Percentiles rank a stretch among this genome's conserved stretches.
phyloP scores from a whole-genome alignment of 192 early-diverging fungal species.

The Backusella tarrabulga region DNA sequence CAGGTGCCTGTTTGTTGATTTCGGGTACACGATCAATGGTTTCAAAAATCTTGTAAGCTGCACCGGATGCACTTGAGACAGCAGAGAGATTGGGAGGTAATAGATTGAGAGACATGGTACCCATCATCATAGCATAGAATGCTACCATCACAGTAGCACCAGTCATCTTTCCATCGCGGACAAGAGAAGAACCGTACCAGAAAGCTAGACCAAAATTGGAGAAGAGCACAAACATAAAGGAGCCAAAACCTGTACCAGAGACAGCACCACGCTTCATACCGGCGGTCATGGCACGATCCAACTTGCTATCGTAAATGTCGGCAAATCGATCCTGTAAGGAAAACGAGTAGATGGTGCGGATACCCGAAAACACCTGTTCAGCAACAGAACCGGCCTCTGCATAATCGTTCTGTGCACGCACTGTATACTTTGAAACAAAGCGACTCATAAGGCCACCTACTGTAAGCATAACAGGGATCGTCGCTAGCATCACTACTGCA shows the following conservation, averaged over 20 bases:
- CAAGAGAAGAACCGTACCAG: slow-evolving; percentile 73
- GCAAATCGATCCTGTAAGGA: slow-evolving; percentile 69
- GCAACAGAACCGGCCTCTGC: slow-evolving; percentile 63
- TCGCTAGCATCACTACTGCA: slow-evolving; percentile 74
- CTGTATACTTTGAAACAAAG: slow-evolving; percentile 39
- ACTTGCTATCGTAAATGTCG: slow-evolving; percentile 55
- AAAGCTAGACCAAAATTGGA: slow-evolving; percentile 73
- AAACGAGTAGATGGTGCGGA: slow-evolving; percentile 86
- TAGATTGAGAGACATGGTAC: slow-evolving; percentile 62
- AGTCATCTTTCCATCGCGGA: slow-evolving; percentile 38
- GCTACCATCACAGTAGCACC: slow-evolving; percentile 67
- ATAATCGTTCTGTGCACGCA: slow-evolving; percentile 22
- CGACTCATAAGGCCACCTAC: slow-evolving; percentile 24
- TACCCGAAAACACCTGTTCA: slow-evolving; percentile 75
- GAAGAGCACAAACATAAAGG: slow-evolving; percentile 73
- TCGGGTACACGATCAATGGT: slow-evolving; percentile 78
- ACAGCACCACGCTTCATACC: slow-evolving; percentile 61
- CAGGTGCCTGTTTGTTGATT: slow-evolving; percentile 63
- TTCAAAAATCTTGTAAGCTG: slow-evolving; percentile 74
- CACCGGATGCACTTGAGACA: slow-evolving; percentile 72
- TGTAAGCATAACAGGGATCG: slow-evolving; percentile 65
- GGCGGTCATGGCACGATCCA: slow-evolving; percentile 57
- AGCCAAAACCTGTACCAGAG: slow-evolving; percentile 63
- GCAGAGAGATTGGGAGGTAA: slow-evolving; percentile 69
- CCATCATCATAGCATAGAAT: slow-evolving; percentile 86